Base-by-base conservation (phyloP, 768 basidiomycete genomes). In the Panellus pusillus region DNA sequence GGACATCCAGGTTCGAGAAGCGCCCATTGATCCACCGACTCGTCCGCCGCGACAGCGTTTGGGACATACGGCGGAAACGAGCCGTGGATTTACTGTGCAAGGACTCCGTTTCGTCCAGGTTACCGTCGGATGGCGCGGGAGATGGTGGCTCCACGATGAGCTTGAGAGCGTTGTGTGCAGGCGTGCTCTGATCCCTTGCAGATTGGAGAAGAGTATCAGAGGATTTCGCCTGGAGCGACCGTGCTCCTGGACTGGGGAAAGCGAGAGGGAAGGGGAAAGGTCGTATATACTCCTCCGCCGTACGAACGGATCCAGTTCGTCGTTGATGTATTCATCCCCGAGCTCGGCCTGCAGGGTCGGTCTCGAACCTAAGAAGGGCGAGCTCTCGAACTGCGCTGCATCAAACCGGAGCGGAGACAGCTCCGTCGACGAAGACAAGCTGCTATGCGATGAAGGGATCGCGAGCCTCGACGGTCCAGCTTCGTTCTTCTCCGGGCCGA, bases 11-110 rank as follows among this genome's bases (percentile, higher is more conserved):
- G 54, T 15, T 62, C 64, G 15, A 37, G 52, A 84, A 81, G 43
- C 84, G 75, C 19, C 79, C 79, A 60, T 82, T 79, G 35, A 75
- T 76, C 84, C 82, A 87, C 24, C 77, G 78, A 44, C 69, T 70
- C 39, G 85, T 86, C 36, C 85, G 79, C 63, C 79, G 74, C 18
- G 79, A 79, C 19, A 86, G 69, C 14, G 82, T 85, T 60, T 76
- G 67, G 15, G 79, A 71, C 68, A 79, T 78, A 19, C 70, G 69
- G 38, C 69, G 65, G 35, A 73, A 66, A 32, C 75, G 52, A n/a
- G 62, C 55, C 32, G 29, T 40, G 28, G 56, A 47, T 37, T 67
- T 70, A 36, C 70, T 68, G 17, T 52, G 49, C 35, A 55, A 17
- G 20, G 58, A 39, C 14, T 45, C 48, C 27, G 46, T 41, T 38